Base-by-base conservation (phyloP, 768 basidiomycete species). In the Tricholoma hemisulphureum region DNA sequence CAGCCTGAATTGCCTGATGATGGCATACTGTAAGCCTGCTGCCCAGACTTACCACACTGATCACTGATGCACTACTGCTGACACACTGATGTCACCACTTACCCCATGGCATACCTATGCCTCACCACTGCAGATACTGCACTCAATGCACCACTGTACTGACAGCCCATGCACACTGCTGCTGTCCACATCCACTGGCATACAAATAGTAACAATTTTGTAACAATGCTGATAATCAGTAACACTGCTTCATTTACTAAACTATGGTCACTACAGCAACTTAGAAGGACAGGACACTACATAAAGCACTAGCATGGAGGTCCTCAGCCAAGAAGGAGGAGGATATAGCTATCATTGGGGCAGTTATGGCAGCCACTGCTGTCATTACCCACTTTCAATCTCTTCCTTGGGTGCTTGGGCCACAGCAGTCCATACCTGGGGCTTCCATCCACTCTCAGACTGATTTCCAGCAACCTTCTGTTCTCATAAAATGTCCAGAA, bases 351-450 rank as follows among this genome's bases (percentile, higher is more conserved):
- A 35, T 35, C 34, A 35, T 35, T 35, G 34, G 34, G 34, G 34
- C 34, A 35, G 34, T 35, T 35, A 35, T 35, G 34, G 34, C 34
- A 35, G 34, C 34, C 13, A 13, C 34, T 35, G 14, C 34, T 35
- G 31, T 31, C 31, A 31, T 31, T 31, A 31, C 31, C 31, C 31
- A 4, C 57, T 74, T 6, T 68, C 63, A 0, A 70, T 71, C 8
- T 74, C 70, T 49, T 58, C 73, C 1, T 31, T 31, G 21, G 58
- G 53, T 6, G 23, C n/a, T 10, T n/a, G 18, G 14, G 53, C 53
- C 18, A 50, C 48, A 31, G 48, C 31, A 5, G 41, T 55, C 52
- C 43, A 61, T 13, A 56, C 60, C 49, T n/a, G n/a, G 23, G 45
- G 20, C 20, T 60, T 55, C 7, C 18, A 60, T 23, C 55, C 52